Evolutionary conservation across 257 asterid species (phyloP).

Genomic region (Capsicum pubescens): DNA sequence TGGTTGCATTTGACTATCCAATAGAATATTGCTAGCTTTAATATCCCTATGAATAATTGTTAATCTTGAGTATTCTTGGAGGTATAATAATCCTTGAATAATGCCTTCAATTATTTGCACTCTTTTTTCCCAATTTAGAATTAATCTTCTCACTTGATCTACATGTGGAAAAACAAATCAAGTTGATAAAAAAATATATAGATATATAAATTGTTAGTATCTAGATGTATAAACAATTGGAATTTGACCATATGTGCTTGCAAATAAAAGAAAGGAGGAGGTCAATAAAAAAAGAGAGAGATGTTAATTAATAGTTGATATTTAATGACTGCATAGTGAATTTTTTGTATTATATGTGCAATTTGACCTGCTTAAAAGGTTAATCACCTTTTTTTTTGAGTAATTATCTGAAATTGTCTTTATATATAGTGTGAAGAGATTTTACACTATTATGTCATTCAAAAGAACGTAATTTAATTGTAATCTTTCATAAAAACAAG

Average conservation of each 20-base stretch:
- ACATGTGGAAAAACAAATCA: background rate
- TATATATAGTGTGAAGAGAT: no score
- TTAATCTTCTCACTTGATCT: conserved; percentile 14
- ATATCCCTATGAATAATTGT: background rate
- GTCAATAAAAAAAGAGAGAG: no score
- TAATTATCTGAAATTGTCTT: no score
- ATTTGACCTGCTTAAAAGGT: no score
- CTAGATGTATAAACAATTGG: background rate
- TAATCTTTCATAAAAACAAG: no score
- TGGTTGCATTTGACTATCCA: background rate
- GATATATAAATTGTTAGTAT: background rate
- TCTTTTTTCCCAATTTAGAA: conserved; percentile 12
- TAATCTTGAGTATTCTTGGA: conserved; percentile 24
- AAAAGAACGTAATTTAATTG: no score
- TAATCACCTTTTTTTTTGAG: no score
- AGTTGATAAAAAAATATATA: background rate
- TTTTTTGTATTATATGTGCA: no score
- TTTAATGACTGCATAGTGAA: no score
- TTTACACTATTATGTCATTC: no score
- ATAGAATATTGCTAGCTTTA: conserved; percentile 17
- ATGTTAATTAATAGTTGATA: no score
- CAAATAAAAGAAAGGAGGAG: no score
- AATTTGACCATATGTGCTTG: background rate
- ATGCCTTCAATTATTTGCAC: conserved; percentile 25
- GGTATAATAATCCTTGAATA: conserved; percentile 4